phyloP scores from a whole-genome alignment of 1,139 yeast species.

The Sugiyamaella castrensis region DNA sequence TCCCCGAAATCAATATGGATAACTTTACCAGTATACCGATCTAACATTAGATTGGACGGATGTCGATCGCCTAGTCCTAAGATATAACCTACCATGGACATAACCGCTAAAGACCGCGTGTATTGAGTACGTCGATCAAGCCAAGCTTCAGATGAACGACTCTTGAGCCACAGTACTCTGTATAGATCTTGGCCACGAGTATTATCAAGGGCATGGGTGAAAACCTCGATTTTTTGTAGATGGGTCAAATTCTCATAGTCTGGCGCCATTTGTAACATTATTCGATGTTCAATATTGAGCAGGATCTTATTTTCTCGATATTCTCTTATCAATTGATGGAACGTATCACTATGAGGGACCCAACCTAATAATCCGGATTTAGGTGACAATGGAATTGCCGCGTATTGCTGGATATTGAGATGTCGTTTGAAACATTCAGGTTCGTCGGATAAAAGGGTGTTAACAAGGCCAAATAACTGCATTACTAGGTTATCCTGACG shows the following conservation, averaged over 20 bases:
- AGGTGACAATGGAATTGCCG: slow-evolving; percentile 95
- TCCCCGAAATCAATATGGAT: slow-evolving; percentile 98
- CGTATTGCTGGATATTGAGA: slow-evolving; percentile 83
- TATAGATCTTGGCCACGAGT: slow-evolving; percentile 96
- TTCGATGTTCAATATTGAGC: slow-evolving; percentile 88
- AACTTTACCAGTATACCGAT: slow-evolving; percentile 89
- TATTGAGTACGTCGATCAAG: slow-evolving; percentile 94
- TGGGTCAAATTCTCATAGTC: slow-evolving; percentile 88
- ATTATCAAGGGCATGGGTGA: slow-evolving; percentile 91
- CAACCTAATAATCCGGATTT: slow-evolving; percentile 95
- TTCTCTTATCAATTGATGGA: slow-evolving; percentile 89
- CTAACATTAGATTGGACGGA: slow-evolving; percentile 95
- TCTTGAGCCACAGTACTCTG: slow-evolving; percentile 93
- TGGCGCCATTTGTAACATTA: slow-evolving; percentile 98
- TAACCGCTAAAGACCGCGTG: slow-evolving; percentile 92
- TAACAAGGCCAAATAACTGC: slow-evolving; percentile 95
- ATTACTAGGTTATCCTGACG: slow-evolving; percentile 96
- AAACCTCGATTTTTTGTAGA: slow-evolving; percentile 91
- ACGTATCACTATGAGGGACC: slow-evolving; percentile 97
- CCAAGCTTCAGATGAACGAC: slow-evolving; percentile 97
- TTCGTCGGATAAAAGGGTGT: slow-evolving; percentile 82
- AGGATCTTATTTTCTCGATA: slow-evolving; percentile 90
- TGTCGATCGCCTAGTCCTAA: slow-evolving; percentile 97
- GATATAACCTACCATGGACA: slow-evolving; percentile 98
- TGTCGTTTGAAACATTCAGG: slow-evolving; percentile 96